Evolutionary conservation across 441 rosid species (phyloP), one percentile per base, ranked within the genome.

Genomic region (Mallotus japonicus): DNA sequence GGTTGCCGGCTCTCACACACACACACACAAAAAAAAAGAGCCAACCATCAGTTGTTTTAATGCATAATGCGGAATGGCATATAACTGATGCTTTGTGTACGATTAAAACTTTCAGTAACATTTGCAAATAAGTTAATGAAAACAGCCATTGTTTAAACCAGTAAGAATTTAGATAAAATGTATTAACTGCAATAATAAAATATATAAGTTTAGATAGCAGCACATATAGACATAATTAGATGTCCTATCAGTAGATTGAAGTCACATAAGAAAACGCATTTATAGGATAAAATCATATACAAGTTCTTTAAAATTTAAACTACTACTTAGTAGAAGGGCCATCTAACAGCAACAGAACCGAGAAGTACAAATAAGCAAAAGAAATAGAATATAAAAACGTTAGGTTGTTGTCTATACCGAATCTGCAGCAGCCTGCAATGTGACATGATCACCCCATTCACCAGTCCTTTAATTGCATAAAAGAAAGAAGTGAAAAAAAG

Each of bases 401-500:
- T 22, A 9, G n/a, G 6, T 65, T 20, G 37, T 42, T 67, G 42
- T 32, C 56, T 79, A 46, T 87, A 95, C 98, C 68, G 71, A 77
- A 79, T 92, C 96, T 59, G 98, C 89, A 61, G 99, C 99, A 65
- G 98, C 99, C 71, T 92, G 98, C 85, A 95, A 78, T 19, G 98
- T 88, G 32, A 95, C 90, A 60, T 95, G 98, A 82, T 95, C 99
- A 1, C 98, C 98, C 96, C 97, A 95, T 78, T 90, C 97, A 58
- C 97, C 92, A n/a, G 70, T 76, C 85, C 99, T 92, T 75, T 34
- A 64, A 78, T 54, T 73, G 68, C 32, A 56, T 16, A 56, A 19
- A 19, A 56, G 59, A 4, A 6, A 55, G 60, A 9, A 6, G 32
- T 32, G 1, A 58, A 19, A 60, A n/a, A 67, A 19, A 68, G 13